Evolutionary conservation across 2,329 filamentous ascomycete species (phyloP).

Genomic region (Aspergillus vadensis): DNA sequence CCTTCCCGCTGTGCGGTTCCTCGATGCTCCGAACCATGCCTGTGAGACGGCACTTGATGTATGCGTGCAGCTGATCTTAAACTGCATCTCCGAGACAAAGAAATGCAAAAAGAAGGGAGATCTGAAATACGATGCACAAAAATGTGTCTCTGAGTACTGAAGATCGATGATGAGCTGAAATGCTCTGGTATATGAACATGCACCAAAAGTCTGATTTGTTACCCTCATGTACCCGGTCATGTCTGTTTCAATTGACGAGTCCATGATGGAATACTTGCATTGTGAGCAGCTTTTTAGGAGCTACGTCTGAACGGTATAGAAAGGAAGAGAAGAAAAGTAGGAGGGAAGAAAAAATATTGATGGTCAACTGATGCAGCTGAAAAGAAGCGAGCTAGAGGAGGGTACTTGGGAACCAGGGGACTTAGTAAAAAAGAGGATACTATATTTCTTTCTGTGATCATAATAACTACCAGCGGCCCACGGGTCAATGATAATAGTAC

Average conservation of each 20-base stretch:
- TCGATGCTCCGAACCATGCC: neutral
- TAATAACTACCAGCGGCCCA: neutral
- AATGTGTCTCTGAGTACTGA: neutral
- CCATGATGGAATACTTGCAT: constrained; percentile 19
- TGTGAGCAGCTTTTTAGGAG: constrained; percentile 2
- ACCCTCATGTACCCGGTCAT: neutral
- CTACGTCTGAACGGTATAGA: too few species aligned
- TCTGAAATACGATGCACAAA: neutral
- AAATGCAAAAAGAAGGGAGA: neutral
- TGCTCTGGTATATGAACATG: constrained; percentile 1
- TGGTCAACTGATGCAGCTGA: neutral
- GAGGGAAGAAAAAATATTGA: constrained; percentile 3
- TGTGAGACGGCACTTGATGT: neutral
- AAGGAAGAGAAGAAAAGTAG: too few species aligned
- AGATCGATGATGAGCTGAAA: neutral
- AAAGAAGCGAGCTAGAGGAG: neutral
- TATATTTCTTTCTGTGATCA: neutral
- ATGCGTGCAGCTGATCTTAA: neutral
- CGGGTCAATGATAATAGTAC: neutral
- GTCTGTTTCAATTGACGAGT: constrained; percentile 17
- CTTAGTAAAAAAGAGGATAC: neutral
- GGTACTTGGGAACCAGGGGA: neutral
- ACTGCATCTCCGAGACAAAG: neutral
- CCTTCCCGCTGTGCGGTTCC: constrained; percentile 8
- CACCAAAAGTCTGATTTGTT: neutral